Evolutionary conservation across 495 filamentous ascomycete species (phyloP).

Genomic region (Trichoderma orchidacearum): DNA sequence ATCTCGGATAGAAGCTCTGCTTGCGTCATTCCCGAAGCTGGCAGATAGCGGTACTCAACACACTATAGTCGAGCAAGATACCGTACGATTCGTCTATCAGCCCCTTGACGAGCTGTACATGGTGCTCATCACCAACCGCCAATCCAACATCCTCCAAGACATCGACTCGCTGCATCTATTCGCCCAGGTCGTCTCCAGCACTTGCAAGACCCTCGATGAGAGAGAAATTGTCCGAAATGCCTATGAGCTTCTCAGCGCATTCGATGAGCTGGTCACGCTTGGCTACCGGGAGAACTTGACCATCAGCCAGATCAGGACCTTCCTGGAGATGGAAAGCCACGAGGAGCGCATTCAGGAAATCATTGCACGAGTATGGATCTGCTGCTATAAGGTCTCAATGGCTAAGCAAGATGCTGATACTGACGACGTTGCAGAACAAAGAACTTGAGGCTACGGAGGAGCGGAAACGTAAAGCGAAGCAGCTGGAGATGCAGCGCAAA

Average conservation of each 20-base stretch:
- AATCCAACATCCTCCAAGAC: slow-evolving; percentile 98
- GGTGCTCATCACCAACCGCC: slow-evolving; percentile 97
- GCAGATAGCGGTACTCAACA: slow-evolving; percentile 91
- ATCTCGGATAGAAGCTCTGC: slow-evolving; percentile 87
- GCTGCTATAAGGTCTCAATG: neutral
- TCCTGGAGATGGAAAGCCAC: slow-evolving; percentile 97
- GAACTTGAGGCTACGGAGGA: slow-evolving; percentile 95
- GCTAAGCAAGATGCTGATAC: slow-evolving; percentile 14
- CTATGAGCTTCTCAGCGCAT: slow-evolving; percentile 88
- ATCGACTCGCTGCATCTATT: slow-evolving; percentile 97
- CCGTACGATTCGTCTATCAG: slow-evolving; percentile 98
- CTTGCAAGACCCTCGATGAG: slow-evolving; percentile 93
- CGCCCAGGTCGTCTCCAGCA: slow-evolving; percentile 88
- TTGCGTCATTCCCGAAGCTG: slow-evolving; percentile 94
- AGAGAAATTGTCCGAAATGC: slow-evolving; percentile 88
- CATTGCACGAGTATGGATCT: slow-evolving; percentile 61
- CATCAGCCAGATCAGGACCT: slow-evolving; percentile 91
- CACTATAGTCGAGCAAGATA: slow-evolving; percentile 96
- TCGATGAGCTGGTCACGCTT: slow-evolving; percentile 89
- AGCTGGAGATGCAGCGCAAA: slow-evolving; percentile 95
- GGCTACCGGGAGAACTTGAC: slow-evolving; percentile 94
- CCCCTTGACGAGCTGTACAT: slow-evolving; percentile 98
- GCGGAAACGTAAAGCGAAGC: slow-evolving; percentile 94
- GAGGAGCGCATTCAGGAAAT: slow-evolving; percentile 98
- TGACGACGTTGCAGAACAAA: slow-evolving; percentile 59